Evolutionary conservation across 2,329 filamentous ascomycete genomes (phyloP).

Genomic region (Fusarium begoniae): DNA sequence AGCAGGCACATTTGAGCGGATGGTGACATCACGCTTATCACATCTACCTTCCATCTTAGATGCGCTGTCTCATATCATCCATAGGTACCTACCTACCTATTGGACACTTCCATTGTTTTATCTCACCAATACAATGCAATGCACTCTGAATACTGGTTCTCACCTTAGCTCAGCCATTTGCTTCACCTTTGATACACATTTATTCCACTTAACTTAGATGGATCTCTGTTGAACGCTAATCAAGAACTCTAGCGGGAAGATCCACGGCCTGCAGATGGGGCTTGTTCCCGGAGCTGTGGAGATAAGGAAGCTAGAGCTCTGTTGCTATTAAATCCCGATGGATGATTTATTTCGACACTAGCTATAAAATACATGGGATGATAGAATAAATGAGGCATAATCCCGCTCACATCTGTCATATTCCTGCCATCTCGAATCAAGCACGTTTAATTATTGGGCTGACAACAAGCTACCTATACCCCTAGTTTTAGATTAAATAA

Average conservation of each 20-base stretch:
- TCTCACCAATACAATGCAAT: not conserved
- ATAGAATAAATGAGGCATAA: conserved; percentile 8
- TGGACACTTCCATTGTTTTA: not conserved
- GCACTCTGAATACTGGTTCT: not conserved
- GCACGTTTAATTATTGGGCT: not conserved
- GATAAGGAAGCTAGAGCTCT: not conserved
- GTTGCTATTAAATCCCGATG: not conserved
- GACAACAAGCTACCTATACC: not conserved
- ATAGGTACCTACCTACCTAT: not conserved
- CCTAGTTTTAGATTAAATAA: not conserved
- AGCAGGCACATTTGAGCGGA: not conserved
- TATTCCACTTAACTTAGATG: conserved; percentile 4
- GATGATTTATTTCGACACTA: conserved; percentile 1
- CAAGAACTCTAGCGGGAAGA: conserved; percentile 16
- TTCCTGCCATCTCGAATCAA: not conserved
- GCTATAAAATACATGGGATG: not conserved
- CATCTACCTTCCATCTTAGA: not conserved
- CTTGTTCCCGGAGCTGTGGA: conserved; percentile 1
- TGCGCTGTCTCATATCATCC: not conserved
- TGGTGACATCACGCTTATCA: conserved; percentile 30
- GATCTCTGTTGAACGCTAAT: conserved; percentile 3
- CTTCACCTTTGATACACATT: not conserved
- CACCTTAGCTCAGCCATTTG: not conserved
- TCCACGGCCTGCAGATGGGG: conserved; percentile 12
- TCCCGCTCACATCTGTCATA: too few relatives aligned